These are phyloP conservation scores for Rhizopus sp. DNA, from an alignment of 371 early-diverging fungal species.

Conservation along the genomic window DNA sequence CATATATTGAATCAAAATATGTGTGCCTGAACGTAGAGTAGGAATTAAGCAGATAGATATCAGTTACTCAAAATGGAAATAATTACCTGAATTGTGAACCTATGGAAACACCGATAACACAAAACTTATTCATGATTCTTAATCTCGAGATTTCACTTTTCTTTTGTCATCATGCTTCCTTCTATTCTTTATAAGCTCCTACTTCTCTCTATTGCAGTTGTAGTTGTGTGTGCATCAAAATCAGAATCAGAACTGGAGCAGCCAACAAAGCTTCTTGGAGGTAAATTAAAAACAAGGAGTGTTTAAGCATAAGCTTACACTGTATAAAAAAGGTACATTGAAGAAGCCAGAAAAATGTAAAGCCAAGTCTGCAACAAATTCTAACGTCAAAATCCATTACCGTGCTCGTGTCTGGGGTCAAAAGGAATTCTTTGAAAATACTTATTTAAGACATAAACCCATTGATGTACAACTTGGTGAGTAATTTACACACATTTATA, in stretches of 20 bases:
- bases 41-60: not conserved
- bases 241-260: conserved; percentile 18
- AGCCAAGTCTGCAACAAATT: conserved; percentile 24
- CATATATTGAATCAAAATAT: too few species aligned
- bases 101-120: too few species aligned
- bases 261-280: conserved; percentile 34
- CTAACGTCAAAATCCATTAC: conserved; percentile 33
- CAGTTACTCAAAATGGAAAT: conserved; percentile 16
- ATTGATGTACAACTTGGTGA: conserved; percentile 29
- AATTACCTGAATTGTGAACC: conserved; percentile 13
- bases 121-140: not conserved
- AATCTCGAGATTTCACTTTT: not conserved
- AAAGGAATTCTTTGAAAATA: conserved; percentile 33
- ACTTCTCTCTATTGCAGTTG: not conserved
- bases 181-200: not conserved
- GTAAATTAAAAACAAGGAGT: conserved; percentile 14
- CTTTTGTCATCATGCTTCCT: conserved; percentile 5
- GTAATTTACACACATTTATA: not conserved
- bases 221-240: conserved; percentile 4
- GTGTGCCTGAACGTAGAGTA: not conserved
- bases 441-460: conserved; percentile 22
- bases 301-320: not conserved
- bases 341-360: conserved; percentile 26
- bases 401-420: conserved; percentile 36
- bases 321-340: conserved; percentile 20